Evolutionary conservation across 2,329 filamentous ascomycete genomes (phyloP), one percentile per base, ranked within the genome.

Genomic region (Endoconidiophora polonica): DNA sequence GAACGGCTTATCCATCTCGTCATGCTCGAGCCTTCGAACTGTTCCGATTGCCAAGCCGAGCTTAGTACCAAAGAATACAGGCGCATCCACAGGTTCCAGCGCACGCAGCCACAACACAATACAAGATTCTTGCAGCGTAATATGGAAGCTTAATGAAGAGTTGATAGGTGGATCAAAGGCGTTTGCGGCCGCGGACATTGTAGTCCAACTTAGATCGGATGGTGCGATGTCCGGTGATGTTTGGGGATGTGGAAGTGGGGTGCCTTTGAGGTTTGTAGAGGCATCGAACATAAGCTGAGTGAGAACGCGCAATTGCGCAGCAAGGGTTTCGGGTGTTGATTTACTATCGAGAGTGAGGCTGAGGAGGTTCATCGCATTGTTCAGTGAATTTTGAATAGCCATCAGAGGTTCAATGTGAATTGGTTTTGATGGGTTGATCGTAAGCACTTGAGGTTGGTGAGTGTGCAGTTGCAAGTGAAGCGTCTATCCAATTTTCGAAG

Each of bases 1-100:
- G 62, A 94, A 95, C 0, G 83, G 68, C 37, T 79, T 74, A 54
- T 90, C 83, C 55, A 81, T 79, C 64, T 96, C 90, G 63, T 88
- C 83, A 62, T 88, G 83, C 56, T 81, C 78, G 2, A 81, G 69
- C 16, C 78, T 70, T 7, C 77, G 68, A 10, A 76, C 63, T 0
- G 76, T 79, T 40, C 77, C 77, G 54, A 81, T 86, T 57, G 75
- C 87, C 55, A 73, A 74, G 54, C 76, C 85, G 59, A 79, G 81
- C 61, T 77, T 85, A 55, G 71, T 83, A 46, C 74, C 73, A 20
- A 81, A 66, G 56, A 70, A 77, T 59, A 77, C 62, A 59, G 71
- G 74, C 65, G 73, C 71, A 68, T 71, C 77, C 52, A 70, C 81
- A 1, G 82, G 70, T 56, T 86, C 82, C 3, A 90, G 70, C 1